Conservation (phyloP, 1,284 basidiomycete genomes). For the Apiotrichum laibachii region DNA sequence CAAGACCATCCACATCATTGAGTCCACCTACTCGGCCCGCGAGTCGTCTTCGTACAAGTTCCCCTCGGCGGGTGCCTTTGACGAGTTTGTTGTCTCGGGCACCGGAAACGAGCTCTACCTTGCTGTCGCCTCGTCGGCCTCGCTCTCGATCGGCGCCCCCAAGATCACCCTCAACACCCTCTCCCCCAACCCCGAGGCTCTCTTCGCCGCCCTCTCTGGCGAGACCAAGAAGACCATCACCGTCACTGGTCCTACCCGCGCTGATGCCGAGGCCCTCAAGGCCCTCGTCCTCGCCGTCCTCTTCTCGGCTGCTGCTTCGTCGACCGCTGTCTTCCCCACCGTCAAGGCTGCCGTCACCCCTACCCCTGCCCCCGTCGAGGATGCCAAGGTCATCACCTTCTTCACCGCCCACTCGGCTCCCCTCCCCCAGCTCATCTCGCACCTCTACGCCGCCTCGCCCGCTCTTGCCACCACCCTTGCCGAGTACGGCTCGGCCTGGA, state of each 20-base stretch:
- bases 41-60: slow-evolving; percentile 44
- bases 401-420: slow-evolving; percentile 48
- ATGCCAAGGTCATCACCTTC: slow-evolving; percentile 51
- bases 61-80: slow-evolving; percentile 30
- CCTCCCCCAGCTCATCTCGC: slow-evolving; percentile 47
- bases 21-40: slow-evolving; percentile 45
- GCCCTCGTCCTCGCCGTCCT: slow-evolving; percentile 54
- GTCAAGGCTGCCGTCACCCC: slow-evolving; percentile 44
- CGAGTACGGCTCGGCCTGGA: slow-evolving; percentile 45
- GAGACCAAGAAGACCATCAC: slow-evolving; percentile 34
- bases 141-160: slow-evolving; percentile 28
- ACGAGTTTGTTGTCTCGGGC: slow-evolving; percentile 33
- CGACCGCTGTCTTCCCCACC: slow-evolving; percentile 38
- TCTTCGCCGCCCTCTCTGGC: slow-evolving; percentile 35
- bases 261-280: slow-evolving; percentile 45
- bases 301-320: slow-evolving; percentile 47
- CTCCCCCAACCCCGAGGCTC: slow-evolving; percentile 33
- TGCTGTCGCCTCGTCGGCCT: slow-evolving; percentile 37
- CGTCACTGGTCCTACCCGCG: slow-evolving; percentile 38
- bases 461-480: slow-evolving; percentile 43
- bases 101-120: slow-evolving; percentile 35
- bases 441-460: slow-evolving; percentile 51
- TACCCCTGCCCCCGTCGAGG: slow-evolving; percentile 21
- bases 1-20: slow-evolving; percentile 48
- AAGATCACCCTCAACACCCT: slow-evolving; percentile 44